phyloP scores from a whole-genome alignment of 306 rosid species.

The Hippophae rhamnoides region DNA sequence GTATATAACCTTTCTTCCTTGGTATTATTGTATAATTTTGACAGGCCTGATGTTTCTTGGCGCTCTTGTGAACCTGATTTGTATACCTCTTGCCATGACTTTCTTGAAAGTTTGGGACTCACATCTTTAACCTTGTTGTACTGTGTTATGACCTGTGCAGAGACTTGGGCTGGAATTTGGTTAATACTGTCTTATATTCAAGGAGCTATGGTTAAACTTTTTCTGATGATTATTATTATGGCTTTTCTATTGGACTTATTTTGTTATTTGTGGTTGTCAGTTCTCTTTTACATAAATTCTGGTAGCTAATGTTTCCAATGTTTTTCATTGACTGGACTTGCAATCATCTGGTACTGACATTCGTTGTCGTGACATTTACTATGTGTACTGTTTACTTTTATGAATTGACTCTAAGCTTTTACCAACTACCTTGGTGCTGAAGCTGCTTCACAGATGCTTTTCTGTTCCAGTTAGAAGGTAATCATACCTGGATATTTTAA shows the following conservation, averaged over 20 bases:
- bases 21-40: constrained; percentile 59
- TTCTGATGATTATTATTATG: not conserved
- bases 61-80: constrained; percentile 97
- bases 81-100: constrained; percentile 97
- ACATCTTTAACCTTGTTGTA: constrained; percentile 98
- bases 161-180: constrained; percentile 46
- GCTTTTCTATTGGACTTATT: too few relatives aligned
- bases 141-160: constrained; percentile 95
- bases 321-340: too few relatives aligned
- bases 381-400: constrained; percentile 20
- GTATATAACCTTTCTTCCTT: constrained; percentile 50
- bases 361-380: constrained; percentile 25
- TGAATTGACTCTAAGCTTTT: constrained; percentile 23
- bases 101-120: constrained; percentile 99
- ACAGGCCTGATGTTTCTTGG: constrained; percentile 99
- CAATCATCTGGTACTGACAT: constrained; percentile 16
- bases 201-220: constrained; percentile 19
- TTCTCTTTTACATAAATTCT: too few relatives aligned
- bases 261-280: too few relatives aligned
- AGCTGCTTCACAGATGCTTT: constrained; percentile 6
- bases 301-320: too few relatives aligned
- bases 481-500: not conserved
- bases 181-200: constrained; percentile 30
- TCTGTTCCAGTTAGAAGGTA: not conserved
- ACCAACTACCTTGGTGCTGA: constrained; percentile 5